These are phyloP conservation scores for Agaricus blazei DNA, from an alignment of 768 basidiomycete genomes.

Conservation along the genomic window DNA sequence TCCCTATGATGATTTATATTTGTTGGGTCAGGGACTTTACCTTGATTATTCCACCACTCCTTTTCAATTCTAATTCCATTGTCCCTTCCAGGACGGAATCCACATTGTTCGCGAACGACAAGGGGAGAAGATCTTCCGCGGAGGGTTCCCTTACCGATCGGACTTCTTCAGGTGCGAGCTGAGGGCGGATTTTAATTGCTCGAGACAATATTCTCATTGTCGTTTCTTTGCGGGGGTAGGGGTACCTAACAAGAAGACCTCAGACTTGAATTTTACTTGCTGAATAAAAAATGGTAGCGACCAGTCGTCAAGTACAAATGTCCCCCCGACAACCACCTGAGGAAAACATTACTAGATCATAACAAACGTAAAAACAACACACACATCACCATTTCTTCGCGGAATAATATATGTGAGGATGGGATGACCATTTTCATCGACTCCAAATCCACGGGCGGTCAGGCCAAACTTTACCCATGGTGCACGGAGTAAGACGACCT, in stretches of 20 bases:
- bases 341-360: background rate
- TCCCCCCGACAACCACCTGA: slow-evolving; percentile 59
- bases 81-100: slow-evolving; percentile 48
- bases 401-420: slow-evolving; percentile 58
- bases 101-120: slow-evolving; percentile 49
- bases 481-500: slow-evolving; percentile 71
- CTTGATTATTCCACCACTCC: slow-evolving; percentile 24
- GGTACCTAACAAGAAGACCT: slow-evolving; percentile 40
- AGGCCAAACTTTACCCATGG: slow-evolving; percentile 58
- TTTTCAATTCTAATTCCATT: slow-evolving; percentile 57
- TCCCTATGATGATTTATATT: slow-evolving; percentile 11
- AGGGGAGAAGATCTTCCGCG: slow-evolving; percentile 43
- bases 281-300: slow-evolving; percentile 10
- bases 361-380: background rate
- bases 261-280: background rate
- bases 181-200: slow-evolving; percentile 45
- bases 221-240: slow-evolving; percentile 56
- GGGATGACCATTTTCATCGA: slow-evolving; percentile 30
- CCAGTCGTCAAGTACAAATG: slow-evolving; percentile 58
- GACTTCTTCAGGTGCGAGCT: slow-evolving; percentile 51
- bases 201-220: slow-evolving; percentile 53
- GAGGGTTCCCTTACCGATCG: slow-evolving; percentile 41
- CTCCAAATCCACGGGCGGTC: slow-evolving; percentile 26
- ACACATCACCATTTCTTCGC: slow-evolving; percentile 48
- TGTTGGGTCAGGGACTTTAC: slow-evolving; percentile 8